These are phyloP conservation scores for Graphilbum ipis-grandicollis DNA, from an alignment of 2,329 filamentous ascomycete species.

Conservation along the genomic window DNA sequence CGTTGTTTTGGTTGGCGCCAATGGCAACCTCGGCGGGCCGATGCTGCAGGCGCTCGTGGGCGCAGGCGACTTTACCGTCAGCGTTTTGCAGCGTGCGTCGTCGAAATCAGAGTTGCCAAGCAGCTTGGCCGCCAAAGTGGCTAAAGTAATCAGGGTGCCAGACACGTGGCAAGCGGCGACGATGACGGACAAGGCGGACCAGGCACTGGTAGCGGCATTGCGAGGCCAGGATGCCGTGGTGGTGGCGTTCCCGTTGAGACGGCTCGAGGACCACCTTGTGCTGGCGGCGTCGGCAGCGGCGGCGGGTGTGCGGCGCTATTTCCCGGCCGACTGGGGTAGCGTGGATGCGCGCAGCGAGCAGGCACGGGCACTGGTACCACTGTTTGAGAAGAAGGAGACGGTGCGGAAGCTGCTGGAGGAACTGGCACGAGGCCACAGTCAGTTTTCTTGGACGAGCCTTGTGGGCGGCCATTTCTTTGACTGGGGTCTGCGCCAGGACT, in stretches of 20 bases:
- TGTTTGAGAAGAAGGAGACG: constrained; percentile 18
- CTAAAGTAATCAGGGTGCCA: constrained; percentile 13
- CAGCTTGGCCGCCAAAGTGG: constrained; percentile 6
- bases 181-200: constrained; percentile 10
- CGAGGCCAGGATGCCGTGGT: constrained; percentile 19
- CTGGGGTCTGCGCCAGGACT: constrained; percentile 19
- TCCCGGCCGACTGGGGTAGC: constrained; percentile 24
- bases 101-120: constrained; percentile 11
- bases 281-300: constrained; percentile 20
- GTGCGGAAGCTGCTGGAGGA: constrained; percentile 16
- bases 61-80: constrained; percentile 15
- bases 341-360: constrained; percentile 17
- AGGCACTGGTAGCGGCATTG: constrained; percentile 15
- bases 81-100: constrained; percentile 16
- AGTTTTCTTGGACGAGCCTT: constrained; percentile 20
- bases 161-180: constrained; percentile 10
- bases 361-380: constrained; percentile 18
- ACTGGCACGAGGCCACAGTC: constrained; percentile 10
- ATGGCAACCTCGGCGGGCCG: constrained; percentile 18
- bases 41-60: constrained; percentile 16
- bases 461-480: constrained; percentile 24
- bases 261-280: constrained; percentile 15
- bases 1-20: constrained; percentile 20
- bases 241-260: constrained; percentile 15
- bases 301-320: constrained; percentile 18